These are phyloP conservation scores for Kwoniella newhampshirensis DNA, from an alignment of 768 basidiomycete genomes.

Conservation along the genomic window DNA sequence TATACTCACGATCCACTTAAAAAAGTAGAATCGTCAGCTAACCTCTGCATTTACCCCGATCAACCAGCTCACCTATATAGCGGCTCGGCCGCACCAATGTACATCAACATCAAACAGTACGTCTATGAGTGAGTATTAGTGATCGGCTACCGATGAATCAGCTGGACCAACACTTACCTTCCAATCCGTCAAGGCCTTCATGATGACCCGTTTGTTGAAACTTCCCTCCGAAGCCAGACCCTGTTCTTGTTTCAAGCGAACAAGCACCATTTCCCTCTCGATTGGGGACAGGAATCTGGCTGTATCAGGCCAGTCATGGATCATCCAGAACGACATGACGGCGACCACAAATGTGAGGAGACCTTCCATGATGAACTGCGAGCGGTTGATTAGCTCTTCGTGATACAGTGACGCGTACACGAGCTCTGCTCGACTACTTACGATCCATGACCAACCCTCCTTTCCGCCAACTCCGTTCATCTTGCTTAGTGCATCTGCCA, in stretches of 20 bases:
- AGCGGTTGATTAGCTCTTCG: background rate
- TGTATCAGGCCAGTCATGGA: constrained; percentile 60
- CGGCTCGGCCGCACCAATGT: constrained; percentile 67
- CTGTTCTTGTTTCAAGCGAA: constrained; percentile 53
- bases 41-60: background rate
- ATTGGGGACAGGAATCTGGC: constrained; percentile 57
- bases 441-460: constrained; percentile 52
- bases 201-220: constrained; percentile 56
- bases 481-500: constrained; percentile 29
- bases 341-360: constrained; percentile 54
- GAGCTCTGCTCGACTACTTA: constrained; percentile 13
- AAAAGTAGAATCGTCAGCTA: background rate
- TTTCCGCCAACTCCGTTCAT: constrained; percentile 53
- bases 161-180: constrained; percentile 26
- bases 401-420: background rate
- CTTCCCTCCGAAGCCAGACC: constrained; percentile 55
- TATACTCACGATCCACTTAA: constrained; percentile 20
- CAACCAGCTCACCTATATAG: constrained; percentile 57
- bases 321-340: constrained; percentile 49
- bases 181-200: constrained; percentile 42
- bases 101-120: constrained; percentile 53
- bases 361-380: constrained; percentile 48
- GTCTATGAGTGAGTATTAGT: constrained; percentile 32
- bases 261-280: constrained; percentile 56
- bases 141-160: background rate